phyloP scores from a whole-genome alignment of 2,329 filamentous ascomycete species.

The Aspergillus viridinutans region DNA sequence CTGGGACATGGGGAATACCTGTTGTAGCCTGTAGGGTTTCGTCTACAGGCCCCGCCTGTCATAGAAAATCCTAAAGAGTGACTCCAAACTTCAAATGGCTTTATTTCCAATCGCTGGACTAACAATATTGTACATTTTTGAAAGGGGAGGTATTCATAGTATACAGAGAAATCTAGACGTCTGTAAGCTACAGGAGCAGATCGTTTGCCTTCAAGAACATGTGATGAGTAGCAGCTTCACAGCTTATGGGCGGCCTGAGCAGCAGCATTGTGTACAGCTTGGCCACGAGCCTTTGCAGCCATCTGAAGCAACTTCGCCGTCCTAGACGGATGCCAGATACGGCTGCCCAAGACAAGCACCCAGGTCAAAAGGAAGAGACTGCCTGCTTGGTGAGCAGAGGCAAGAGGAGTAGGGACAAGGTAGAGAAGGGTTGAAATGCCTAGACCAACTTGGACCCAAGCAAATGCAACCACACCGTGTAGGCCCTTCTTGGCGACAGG shows the following conservation, averaged over 20 bases:
- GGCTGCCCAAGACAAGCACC: conserved; percentile 71
- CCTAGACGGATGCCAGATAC: conserved; percentile 68
- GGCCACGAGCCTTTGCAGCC: conserved; percentile 34
- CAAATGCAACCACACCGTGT: conserved; percentile 76
- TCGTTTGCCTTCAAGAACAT: background rate
- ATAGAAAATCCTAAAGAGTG: background rate
- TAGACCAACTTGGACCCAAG: conserved; percentile 73
- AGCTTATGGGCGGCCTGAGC: conserved; percentile 19
- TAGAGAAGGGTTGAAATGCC: conserved; percentile 91
- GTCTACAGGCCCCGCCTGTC: background rate
- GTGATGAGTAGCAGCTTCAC: conserved; percentile 1
- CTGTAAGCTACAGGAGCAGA: background rate
- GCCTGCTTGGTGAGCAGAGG: conserved; percentile 89
- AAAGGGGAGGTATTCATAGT: background rate
- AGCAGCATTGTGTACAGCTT: conserved; percentile 21
- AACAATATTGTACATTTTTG: background rate
- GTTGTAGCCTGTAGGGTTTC: background rate
- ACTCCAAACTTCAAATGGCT: background rate
- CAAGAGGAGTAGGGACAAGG: conserved; percentile 83
- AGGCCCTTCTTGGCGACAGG: conserved; percentile 63
- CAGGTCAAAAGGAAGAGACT: conserved; percentile 80
- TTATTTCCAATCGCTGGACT: background rate
- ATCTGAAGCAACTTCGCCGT: conserved; percentile 56
- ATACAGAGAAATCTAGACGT: background rate
- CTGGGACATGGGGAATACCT: background rate